Evolutionary conservation across 2,329 filamentous ascomycete genomes (phyloP).

Genomic region (Thelonectria blattea): DNA sequence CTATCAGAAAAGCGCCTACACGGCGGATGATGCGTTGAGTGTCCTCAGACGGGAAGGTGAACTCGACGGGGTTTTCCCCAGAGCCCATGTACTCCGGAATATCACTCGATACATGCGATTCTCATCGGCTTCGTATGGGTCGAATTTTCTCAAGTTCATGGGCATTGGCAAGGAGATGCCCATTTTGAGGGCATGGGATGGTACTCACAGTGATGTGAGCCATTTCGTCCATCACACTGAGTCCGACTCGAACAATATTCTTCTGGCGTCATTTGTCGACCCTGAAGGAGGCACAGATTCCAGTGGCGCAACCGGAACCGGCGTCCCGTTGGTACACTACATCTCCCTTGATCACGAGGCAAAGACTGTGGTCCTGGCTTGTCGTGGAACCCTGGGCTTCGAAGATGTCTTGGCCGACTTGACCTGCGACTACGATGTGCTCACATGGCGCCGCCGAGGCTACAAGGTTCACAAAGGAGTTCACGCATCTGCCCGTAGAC

Average conservation of each 20-base stretch:
- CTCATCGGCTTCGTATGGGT: constrained; percentile 70
- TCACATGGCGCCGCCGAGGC: constrained; percentile 65
- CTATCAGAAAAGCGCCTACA: constrained; percentile 55
- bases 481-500: constrained; percentile 71
- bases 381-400: constrained; percentile 74
- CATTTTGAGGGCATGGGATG: constrained; percentile 49
- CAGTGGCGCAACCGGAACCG: constrained; percentile 67
- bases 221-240: constrained; percentile 69
- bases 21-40: constrained; percentile 54
- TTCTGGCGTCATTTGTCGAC: constrained; percentile 75
- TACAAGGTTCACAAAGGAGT: constrained; percentile 79
- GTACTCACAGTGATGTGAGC: constrained; percentile 64
- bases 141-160: constrained; percentile 66
- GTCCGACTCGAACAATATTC: constrained; percentile 61
- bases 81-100: constrained; percentile 64
- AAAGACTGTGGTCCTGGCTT: constrained; percentile 74
- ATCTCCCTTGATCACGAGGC: constrained; percentile 74
- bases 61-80: constrained; percentile 65
- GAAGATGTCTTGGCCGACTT: constrained; percentile 77
- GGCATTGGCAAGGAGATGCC: constrained; percentile 63
- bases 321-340: constrained; percentile 75
- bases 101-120: constrained; percentile 70
- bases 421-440: constrained; percentile 74
- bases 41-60: constrained; percentile 58
- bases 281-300: constrained; percentile 70